Evolutionary conservation across 768 basidiomycete species (phyloP), one percentile per base, ranked within the genome.

Genomic region (Rhizopogon rudus): DNA sequence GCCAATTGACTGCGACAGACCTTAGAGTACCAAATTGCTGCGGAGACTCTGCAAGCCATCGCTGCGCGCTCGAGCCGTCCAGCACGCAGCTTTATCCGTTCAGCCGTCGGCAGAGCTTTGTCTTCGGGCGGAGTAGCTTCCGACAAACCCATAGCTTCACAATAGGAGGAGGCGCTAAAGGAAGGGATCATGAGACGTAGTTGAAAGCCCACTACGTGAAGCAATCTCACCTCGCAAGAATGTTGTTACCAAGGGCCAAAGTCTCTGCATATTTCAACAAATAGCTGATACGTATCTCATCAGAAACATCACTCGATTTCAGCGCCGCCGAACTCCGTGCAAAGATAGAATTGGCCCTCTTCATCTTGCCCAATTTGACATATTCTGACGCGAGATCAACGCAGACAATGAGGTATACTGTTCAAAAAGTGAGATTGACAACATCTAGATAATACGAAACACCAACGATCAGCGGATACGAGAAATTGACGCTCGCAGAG

Each of bases 311-410:
- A 0, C 69, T 72, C n/a, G 64, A 71, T 48, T 77, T 74, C 9
- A 84, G 71, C 3, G 75, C 59, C 31, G 70, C 74, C 14, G 83
- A 69, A 1, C 79, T 78, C 35, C 81, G 81, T n/a, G 69, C 77
- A 62, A 91, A 89, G 17, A 96, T 78, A 2, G 71, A 63, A 1
- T 73, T 75, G 0, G 93, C 93, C 39, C 87, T 81, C 51, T 81
- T 81, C 2, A 73, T 69, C 66, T 88, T 91, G 3, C 95, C 94
- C 1, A 98, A 77, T 37, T 78, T 81, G 44, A 84, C 73, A 62
- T 94, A 93, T 65, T 94, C 91, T 53, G 83, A 78, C 0, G 88
- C 94, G 6, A 96, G 78, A 42, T 86, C 82, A 1, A 85, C 72
- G 2, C 88, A 93, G 1, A 81, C 72, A 1, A 69, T 68, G 17